Evolutionary conservation across 192 early-diverging fungal genomes (phyloP), one percentile per base, ranked within the genome.

Genomic region (Oehlia diaphana): DNA sequence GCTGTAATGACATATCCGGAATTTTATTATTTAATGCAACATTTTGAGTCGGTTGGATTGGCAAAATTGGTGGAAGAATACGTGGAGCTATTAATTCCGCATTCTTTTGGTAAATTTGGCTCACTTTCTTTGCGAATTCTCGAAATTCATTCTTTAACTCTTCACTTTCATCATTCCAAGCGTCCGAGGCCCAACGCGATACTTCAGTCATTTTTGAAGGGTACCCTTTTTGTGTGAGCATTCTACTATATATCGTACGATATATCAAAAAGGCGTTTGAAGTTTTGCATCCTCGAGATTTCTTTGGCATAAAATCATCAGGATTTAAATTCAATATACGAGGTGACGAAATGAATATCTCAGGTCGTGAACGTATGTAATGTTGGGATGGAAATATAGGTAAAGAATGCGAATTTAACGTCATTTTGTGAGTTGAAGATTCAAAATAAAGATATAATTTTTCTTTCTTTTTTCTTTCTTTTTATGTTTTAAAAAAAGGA

Each of bases 211-310:
- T 76, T 10, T 76, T 76, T 0, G 16, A 63, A 19, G 39, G 74
- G 0, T 28, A 23, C 42, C 62, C 33, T 2, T 63, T 8, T 44
- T 63, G 9, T 14, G 37, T 44, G 9, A 76, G 49, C 10, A 31
- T 37, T 23, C 65, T 39, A 39, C 39, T 53, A 28, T 76, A 76
- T 28, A 76, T 42, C 16, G 33, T 76, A 1, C 74, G 74, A 64
- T 76, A 76, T 19, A 76, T 76, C 4, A 76, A 63, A 19, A 76
- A 76, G 1, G 74, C 74, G 23, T 76, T 76, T 1, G 74, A 64
- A 0, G 74, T 63, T 76, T 76, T 76, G 5, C 35, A 64, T 10
- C 74, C 74, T 23, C 39, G 31, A 26, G 33, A 50, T 28, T 72
- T 72, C 47, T 23, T 47, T 31, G 71, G 71, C 47, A 72, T 50